phyloP scores from a whole-genome alignment of 345 rosid species.

The Dovyalis caffra region DNA sequence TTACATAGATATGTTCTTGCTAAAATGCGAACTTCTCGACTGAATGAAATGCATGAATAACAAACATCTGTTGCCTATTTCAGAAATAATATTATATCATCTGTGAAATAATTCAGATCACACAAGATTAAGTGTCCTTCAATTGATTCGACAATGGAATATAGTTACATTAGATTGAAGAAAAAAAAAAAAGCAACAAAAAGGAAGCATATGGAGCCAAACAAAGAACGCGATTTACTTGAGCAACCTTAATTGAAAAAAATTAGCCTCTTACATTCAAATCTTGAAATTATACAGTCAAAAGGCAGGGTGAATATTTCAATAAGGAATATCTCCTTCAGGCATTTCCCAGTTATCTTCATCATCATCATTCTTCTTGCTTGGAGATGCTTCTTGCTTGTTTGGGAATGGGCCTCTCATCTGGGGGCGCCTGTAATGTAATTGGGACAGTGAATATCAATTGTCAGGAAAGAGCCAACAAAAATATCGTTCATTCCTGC shows the following conservation, averaged over 20 bases:
- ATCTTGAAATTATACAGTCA: conserved; percentile 14
- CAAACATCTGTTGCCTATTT: neutral
- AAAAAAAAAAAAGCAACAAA: conserved; percentile 13
- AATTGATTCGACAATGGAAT: conserved; percentile 5
- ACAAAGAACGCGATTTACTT: conserved; percentile 18
- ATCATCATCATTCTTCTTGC: conserved; percentile 51
- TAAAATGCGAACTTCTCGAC: neutral
- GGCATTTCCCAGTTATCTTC: conserved; percentile 94
- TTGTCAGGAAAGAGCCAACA: neutral
- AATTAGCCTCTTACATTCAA: conserved; percentile 22
- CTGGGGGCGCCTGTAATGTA: conserved; percentile 46
- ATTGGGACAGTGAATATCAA: neutral
- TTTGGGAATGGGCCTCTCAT: conserved; percentile 35
- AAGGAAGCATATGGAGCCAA: conserved; percentile 9
- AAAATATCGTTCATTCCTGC: neutral
- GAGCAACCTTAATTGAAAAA: conserved; percentile 25
- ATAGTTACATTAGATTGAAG: conserved; percentile 7
- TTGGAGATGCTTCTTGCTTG: conserved; percentile 36
- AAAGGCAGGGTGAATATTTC: conserved; percentile 21
- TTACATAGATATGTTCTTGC: neutral
- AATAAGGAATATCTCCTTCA: conserved; percentile 50
- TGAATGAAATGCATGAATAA: neutral
- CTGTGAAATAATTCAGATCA: neutral
- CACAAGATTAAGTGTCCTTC: neutral
- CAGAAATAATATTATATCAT: neutral